Conservation (phyloP, 1,284 basidiomycete genomes). For the Cryptococcus hybrid region DNA sequence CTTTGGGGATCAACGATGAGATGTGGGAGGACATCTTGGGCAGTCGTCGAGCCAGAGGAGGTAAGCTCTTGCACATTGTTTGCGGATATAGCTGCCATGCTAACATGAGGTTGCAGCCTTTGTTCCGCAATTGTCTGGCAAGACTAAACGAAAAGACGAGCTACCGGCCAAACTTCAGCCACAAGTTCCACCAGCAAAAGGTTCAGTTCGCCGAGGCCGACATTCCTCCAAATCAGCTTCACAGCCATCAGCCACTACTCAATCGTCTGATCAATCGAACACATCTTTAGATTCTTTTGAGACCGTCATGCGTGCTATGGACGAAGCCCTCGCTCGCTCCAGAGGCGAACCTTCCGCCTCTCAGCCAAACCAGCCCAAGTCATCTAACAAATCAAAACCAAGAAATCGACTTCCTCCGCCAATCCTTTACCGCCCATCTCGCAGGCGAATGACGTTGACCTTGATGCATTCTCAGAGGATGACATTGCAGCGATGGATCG, state of each 20-base stretch:
- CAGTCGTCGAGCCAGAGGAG: background rate
- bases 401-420: slow-evolving; percentile 9
- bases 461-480: slow-evolving; percentile 57
- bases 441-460: slow-evolving; percentile 38
- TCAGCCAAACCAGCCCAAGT: background rate
- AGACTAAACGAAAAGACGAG: slow-evolving; percentile 1
- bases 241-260: background rate
- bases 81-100: background rate
- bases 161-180: background rate
- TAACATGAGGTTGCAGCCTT: background rate
- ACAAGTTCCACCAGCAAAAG: slow-evolving; percentile 2
- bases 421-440: slow-evolving; percentile 33
- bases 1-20: slow-evolving; percentile 76
- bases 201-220: slow-evolving; percentile 7
- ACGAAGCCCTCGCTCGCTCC: slow-evolving; percentile 63
- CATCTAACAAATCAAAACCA: background rate
- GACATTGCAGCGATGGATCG: slow-evolving; percentile 80
- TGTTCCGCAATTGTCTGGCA: slow-evolving; percentile 9
- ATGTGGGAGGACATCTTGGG: slow-evolving; percentile 77
- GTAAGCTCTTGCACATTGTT: background rate
- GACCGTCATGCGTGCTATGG: slow-evolving; percentile 91
- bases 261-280: slow-evolving; percentile 42
- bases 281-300: slow-evolving; percentile 86
- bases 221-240: too few species aligned
- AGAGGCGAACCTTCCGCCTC: slow-evolving; percentile 4